Evolutionary conservation across 495 filamentous ascomycete species (phyloP).

Genomic region (Oidiodendron maius): DNA sequence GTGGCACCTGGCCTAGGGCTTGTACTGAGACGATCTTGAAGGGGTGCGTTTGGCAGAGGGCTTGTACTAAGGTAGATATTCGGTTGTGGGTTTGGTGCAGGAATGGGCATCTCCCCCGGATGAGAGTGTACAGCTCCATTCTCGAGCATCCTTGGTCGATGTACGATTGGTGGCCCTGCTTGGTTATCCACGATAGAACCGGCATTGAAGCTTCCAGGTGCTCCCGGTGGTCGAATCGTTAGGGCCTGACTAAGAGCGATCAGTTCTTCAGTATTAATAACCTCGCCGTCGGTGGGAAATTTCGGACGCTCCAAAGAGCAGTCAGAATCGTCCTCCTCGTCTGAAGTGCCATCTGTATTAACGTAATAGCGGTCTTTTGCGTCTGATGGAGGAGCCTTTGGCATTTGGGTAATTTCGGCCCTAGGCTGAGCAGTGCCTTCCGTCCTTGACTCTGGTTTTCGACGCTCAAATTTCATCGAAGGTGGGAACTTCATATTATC

Average conservation of each 20-base stretch:
- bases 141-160: conserved; percentile 11
- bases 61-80: no score
- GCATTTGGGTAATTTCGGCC: not conserved
- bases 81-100: no score
- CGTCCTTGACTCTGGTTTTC: conserved; percentile 23
- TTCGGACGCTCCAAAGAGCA: not conserved
- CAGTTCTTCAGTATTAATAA: conserved; percentile 16
- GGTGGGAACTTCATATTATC: conserved; percentile 36
- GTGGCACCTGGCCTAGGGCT: conserved; percentile 10
- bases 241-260: conserved; percentile 10
- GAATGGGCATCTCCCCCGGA: conserved; percentile 10
- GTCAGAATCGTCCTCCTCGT: conserved; percentile 12
- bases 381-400: conserved; percentile 4
- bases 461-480: conserved; percentile 30
- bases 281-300: not conserved
- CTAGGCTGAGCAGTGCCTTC: not conserved
- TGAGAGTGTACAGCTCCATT: conserved; percentile 4
- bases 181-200: conserved; percentile 10
- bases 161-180: conserved; percentile 9
- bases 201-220: conserved; percentile 12
- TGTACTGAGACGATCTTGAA: conserved; percentile 3
- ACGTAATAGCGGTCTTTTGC: conserved; percentile 8
- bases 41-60: not conserved
- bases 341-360: conserved; percentile 15
- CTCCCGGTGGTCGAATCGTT: conserved; percentile 4